Evolutionary conservation across 129 eudicot genomes (phyloP).

Genomic region (Tagetes patula): DNA sequence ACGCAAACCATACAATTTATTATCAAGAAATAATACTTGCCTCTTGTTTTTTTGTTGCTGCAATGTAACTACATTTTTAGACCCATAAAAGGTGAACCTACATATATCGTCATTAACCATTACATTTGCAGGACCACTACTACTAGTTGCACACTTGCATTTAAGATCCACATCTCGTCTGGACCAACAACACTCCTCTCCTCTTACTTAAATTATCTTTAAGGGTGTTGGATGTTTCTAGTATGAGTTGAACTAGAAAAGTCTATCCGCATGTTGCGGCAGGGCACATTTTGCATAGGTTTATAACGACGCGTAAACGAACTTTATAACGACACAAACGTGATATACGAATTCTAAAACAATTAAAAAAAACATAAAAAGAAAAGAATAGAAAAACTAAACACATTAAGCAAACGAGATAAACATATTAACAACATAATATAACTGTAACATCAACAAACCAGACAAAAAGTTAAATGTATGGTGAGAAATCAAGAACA

Average conservation of each 20-base stretch:
- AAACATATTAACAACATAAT: background rate
- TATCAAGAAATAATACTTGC: background rate
- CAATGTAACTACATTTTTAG: background rate
- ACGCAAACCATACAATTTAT: background rate
- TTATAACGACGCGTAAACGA: too few species aligned
- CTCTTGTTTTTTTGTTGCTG: conserved; percentile 1
- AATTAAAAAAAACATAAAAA: too few species aligned
- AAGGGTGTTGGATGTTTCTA: too few species aligned
- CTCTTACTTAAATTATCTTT: too few species aligned
- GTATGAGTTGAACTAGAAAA: too few species aligned
- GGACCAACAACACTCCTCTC: conserved; percentile 17
- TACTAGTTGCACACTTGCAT: background rate
- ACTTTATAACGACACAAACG: too few species aligned
- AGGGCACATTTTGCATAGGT: too few species aligned
- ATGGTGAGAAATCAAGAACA: conserved; percentile 26
- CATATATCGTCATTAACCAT: conserved; percentile 8
- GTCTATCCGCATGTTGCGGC: too few species aligned
- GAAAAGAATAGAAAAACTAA: too few species aligned
- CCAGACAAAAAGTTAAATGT: conserved; percentile 28
- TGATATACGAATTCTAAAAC: too few species aligned
- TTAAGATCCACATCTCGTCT: conserved; percentile 12
- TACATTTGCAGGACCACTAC: conserved; percentile 12
- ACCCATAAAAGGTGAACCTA: background rate
- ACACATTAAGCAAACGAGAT: too few species aligned
- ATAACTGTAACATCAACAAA: conserved; percentile 10